These are phyloP conservation scores for Serendipita sp. DNA, from an alignment of 768 basidiomycete genomes.

Conservation along the genomic window DNA sequence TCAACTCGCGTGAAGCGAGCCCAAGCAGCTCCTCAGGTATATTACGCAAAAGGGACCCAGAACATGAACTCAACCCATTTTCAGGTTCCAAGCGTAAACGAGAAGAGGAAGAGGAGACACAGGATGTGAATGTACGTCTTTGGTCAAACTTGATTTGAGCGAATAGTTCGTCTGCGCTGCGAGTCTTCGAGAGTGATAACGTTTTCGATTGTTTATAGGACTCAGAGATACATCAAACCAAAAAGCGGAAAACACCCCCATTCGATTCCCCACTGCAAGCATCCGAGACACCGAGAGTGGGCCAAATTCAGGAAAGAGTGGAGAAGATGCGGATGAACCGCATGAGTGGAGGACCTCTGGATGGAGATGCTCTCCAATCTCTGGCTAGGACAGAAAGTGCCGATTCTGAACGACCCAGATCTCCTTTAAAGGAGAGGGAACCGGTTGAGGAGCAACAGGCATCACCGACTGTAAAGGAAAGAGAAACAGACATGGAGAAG, in stretches of 20 bases:
- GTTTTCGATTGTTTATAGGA: neutral
- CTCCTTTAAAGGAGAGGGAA: neutral
- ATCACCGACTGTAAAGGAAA: neutral
- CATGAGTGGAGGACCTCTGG: neutral
- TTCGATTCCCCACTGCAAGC: neutral
- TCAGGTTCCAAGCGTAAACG: slow-evolving; percentile 1
- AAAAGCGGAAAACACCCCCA: neutral
- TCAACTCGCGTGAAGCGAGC: slow-evolving; percentile 5
- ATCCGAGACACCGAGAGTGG: neutral
- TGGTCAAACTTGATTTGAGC: neutral
- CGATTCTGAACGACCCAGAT: neutral
- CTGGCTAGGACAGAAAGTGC: neutral
- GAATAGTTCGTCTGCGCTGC: neutral
- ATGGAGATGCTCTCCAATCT: neutral
- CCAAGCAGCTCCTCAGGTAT: slow-evolving; percentile 3
- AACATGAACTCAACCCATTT: neutral
- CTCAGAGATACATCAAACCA: neutral
- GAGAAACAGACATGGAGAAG: neutral
- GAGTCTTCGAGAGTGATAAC: neutral
- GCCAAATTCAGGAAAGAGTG: neutral
- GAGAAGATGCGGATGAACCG: neutral
- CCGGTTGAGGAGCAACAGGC: neutral
- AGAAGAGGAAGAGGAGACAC: neutral
- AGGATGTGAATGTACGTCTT: neutral
- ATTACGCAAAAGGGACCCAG: neutral